Evolutionary conservation across 352 stramenopile species (phyloP), one percentile per base, ranked within the genome.

Genomic region (Phytophthora melonis): DNA sequence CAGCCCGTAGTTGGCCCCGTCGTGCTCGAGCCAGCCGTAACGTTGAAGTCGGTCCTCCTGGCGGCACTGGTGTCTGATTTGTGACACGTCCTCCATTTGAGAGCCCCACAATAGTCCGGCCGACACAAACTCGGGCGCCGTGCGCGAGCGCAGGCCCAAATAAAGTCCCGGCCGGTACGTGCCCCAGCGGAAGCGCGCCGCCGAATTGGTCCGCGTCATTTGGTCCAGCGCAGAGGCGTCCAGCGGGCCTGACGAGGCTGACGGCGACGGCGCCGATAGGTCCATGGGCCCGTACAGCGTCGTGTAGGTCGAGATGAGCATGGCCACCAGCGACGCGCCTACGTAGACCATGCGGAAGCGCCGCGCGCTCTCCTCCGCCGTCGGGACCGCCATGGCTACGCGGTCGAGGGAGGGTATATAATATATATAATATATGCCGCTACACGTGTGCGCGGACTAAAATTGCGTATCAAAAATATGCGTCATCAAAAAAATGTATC

Each of bases 1-100:
- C 19, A 71, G 54, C 1, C 86, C 89, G 65, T 86, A 96, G 53
- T 52, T 66, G 30, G 66, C 73, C 21, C 89, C 89, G 61, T 96
- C 87, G 70, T 96, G 89, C 36, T 92, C 66, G 7, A 87, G 65
- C 89, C 89, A 96, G n/a, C 88, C 88, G 66, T 96, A 96, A 41
- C 84, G 85, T 62, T 94, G 79, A 47, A 96, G 67, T 13, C 80
- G 82, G 70, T 96, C 89, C 34, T 93, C 87, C 56, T 96, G 87
- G 0, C 83, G 83, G 63, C 88, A 93, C 62, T 92, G 77, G 72
- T 94, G 86, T 45, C 88, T 75, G 18, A 96, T 66, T 73, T 94
- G 87, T 49, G 85, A 87, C 39, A 92, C 76, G 58, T 93, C 85
- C 39, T 93, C 86, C 50, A 90, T 71, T 58, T 84, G 73, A n/a